Conservation (phyloP, 1,139 yeast genomes). For the Sugiyamaella neomexicana region DNA sequence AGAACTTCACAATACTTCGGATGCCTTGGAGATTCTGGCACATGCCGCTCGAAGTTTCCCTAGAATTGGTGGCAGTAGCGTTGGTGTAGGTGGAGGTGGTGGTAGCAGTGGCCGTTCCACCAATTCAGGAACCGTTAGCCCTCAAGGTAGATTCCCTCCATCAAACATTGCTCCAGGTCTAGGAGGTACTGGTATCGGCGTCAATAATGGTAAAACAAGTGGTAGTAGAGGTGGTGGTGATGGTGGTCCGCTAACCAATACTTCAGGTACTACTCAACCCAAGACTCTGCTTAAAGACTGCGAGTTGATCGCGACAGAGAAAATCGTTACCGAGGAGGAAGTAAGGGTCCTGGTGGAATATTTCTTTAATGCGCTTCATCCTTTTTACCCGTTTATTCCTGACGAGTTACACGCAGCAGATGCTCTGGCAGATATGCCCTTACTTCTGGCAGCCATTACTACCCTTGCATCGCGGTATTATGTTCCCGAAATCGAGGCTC, state of each 20-base stretch:
- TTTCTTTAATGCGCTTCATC: conserved; percentile 80
- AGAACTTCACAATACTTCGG: conserved; percentile 53
- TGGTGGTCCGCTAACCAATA: background rate
- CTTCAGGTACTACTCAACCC: conserved; percentile 34
- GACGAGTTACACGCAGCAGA: conserved; percentile 65
- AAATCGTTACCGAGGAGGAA: conserved; percentile 65
- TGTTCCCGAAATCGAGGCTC: conserved; percentile 20
- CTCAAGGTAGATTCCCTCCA: conserved; percentile 20
- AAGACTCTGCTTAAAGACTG: conserved; percentile 55
- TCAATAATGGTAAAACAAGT: background rate
- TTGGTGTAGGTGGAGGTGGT: background rate
- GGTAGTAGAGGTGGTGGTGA: background rate
- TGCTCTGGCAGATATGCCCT: conserved; percentile 73
- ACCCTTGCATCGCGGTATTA: conserved; percentile 75
- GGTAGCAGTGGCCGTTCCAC: conserved; percentile 33
- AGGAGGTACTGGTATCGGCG: conserved; percentile 14
- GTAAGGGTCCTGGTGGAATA: conserved; percentile 62
- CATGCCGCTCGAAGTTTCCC: conserved; percentile 48
- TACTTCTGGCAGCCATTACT: conserved; percentile 73
- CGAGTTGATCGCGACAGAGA: conserved; percentile 63
- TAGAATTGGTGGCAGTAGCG: conserved; percentile 21
- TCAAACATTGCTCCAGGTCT: conserved; percentile 9
- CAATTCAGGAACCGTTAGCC: conserved; percentile 10
- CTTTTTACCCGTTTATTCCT: conserved; percentile 87
- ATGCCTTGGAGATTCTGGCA: conserved; percentile 56